Evolutionary conservation across 83 land plant species (phyloP).

Genomic region (Isoetes engelmannii): DNA sequence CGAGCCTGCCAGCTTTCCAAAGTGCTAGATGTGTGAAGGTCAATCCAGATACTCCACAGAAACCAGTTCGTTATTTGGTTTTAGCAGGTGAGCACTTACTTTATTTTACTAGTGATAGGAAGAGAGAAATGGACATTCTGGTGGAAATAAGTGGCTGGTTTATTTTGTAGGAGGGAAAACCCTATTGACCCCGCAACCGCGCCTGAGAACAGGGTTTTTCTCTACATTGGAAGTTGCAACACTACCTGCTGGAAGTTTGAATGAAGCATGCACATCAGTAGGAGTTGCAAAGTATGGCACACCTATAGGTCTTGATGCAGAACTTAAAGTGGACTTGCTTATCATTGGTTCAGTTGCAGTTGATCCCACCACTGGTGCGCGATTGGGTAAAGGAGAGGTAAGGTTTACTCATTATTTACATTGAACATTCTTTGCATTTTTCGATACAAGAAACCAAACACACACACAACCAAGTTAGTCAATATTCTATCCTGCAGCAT

Average conservation of each 20-base stretch:
- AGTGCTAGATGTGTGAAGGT: constrained; percentile 77
- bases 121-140: not conserved
- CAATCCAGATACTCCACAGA: constrained; percentile 91
- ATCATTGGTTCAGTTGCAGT: constrained; percentile 96
- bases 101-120: too few relatives aligned
- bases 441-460: too few relatives aligned
- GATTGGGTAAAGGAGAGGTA: constrained; percentile 98
- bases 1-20: constrained; percentile 47
- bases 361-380: constrained; percentile 84
- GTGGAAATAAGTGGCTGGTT: not conserved
- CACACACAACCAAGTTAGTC: too few relatives aligned
- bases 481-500: too few relatives aligned
- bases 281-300: constrained; percentile 78
- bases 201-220: constrained; percentile 83
- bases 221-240: constrained; percentile 49
- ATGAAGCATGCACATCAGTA: constrained; percentile 72
- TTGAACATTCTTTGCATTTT: not conserved
- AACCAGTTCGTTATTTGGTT: constrained; percentile 72
- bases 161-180: constrained; percentile 55
- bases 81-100: constrained; percentile 65
- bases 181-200: constrained; percentile 84
- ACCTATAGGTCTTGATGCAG: constrained; percentile 70
- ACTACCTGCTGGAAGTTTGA: constrained; percentile 35
- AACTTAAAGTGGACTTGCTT: constrained; percentile 73
- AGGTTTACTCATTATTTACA: not conserved